Evolutionary conservation across 148 eudicot genomes (phyloP).

Genomic region (Camellia sinensis): DNA sequence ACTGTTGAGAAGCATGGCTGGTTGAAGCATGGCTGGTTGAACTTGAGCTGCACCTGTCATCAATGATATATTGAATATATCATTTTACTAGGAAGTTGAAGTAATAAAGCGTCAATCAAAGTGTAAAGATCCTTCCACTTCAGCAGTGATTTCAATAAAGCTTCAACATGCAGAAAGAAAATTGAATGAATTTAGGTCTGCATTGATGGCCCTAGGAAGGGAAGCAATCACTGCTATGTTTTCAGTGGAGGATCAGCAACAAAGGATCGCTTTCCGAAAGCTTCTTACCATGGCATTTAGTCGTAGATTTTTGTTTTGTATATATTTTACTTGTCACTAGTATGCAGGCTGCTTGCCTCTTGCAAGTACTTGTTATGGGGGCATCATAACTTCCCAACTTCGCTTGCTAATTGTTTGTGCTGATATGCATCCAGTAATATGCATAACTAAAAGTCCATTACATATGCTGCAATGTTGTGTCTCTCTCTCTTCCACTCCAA

Average conservation of each 20-base stretch:
- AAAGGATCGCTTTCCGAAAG: conserved; percentile 60
- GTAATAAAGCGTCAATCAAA: conserved; percentile 62
- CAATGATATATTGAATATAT: background rate
- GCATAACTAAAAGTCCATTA: background rate
- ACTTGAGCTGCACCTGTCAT: no score
- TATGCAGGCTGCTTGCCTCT: background rate
- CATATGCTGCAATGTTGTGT: background rate
- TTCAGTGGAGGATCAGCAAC: conserved; percentile 82
- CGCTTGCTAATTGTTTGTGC: background rate
- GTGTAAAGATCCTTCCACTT: conserved; percentile 41
- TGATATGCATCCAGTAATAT: background rate
- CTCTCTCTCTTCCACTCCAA: background rate
- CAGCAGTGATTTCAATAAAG: conserved; percentile 46
- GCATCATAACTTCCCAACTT: background rate
- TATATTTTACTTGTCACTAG: background rate
- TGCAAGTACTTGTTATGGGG: background rate
- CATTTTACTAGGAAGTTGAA: conserved; percentile 60
- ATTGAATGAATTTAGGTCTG: conserved; percentile 60
- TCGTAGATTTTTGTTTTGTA: background rate
- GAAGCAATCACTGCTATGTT: conserved; percentile 83
- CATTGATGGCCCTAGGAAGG: conserved; percentile 63
- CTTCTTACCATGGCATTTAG: conserved; percentile 63
- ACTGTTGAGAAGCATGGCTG: no score
- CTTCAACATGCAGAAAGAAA: conserved; percentile 70
- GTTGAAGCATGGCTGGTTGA: no score